phyloP scores from a whole-genome alignment of 2,329 filamentous ascomycete genomes.

The Nectriaceae sp. region DNA sequence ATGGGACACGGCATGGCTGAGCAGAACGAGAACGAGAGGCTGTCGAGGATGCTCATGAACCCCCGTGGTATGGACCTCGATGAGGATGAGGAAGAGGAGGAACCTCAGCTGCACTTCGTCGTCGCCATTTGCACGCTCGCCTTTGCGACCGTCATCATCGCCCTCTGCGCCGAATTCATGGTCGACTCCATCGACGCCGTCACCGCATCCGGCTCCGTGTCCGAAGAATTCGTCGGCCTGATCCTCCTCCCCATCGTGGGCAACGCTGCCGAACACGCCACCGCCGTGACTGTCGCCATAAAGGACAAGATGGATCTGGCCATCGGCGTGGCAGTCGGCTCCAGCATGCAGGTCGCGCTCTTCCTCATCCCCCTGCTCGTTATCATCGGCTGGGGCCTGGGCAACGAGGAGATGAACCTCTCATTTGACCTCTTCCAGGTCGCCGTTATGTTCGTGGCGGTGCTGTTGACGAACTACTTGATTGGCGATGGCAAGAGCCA shows the following conservation, averaged over 20 bases:
- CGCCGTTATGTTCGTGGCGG: slow-evolving; percentile 79
- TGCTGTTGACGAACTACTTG: slow-evolving; percentile 83
- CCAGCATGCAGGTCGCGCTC: slow-evolving; percentile 78
- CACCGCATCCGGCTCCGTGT: slow-evolving; percentile 60
- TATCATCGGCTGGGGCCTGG: slow-evolving; percentile 77
- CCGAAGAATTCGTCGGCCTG: slow-evolving; percentile 75
- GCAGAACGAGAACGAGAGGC: slow-evolving; percentile 43
- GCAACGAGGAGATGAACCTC: slow-evolving; percentile 72
- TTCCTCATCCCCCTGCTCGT: slow-evolving; percentile 78
- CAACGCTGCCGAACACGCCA: slow-evolving; percentile 81
- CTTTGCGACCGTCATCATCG: slow-evolving; percentile 76
- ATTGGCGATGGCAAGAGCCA: slow-evolving; percentile 83
- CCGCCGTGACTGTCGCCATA: slow-evolving; percentile 75
- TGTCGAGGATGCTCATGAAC: slow-evolving; percentile 48
- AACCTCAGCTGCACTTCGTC: slow-evolving; percentile 70
- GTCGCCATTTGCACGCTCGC: slow-evolving; percentile 74
- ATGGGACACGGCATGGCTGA: slow-evolving; percentile 37
- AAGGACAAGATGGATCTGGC: slow-evolving; percentile 87
- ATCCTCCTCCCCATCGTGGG: slow-evolving; percentile 83
- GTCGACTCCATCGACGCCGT: slow-evolving; percentile 73
- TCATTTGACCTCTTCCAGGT: slow-evolving; percentile 90
- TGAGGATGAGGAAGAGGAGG: slow-evolving; percentile 68
- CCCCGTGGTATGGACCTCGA: slow-evolving; percentile 38
- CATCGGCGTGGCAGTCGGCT: slow-evolving; percentile 78
- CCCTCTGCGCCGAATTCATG: slow-evolving; percentile 79